Conservation (phyloP, 2,329 filamentous ascomycete genomes). For the Teratosphaeria pseudoeucalypti region DNA sequence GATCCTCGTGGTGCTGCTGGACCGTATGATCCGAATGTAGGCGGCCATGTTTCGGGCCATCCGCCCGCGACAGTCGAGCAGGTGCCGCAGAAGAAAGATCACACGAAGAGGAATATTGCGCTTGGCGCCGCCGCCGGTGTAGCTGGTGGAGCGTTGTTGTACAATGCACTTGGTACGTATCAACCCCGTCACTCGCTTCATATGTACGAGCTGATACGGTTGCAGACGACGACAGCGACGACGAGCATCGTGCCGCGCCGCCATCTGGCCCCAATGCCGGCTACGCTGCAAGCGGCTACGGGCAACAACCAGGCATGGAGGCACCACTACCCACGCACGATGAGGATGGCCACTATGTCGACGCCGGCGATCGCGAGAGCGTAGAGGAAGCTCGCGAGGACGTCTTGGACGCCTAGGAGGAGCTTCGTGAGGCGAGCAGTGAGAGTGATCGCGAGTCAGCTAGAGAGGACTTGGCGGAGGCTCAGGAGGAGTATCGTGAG, state of each 20-base stretch:
- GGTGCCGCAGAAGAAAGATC: slow-evolving; percentile 25
- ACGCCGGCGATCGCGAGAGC: slow-evolving; percentile 22
- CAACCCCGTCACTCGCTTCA: background rate
- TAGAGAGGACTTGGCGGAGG: slow-evolving; percentile 35
- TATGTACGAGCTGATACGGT: slow-evolving; percentile 7
- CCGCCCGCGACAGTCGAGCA: slow-evolving; percentile 15
- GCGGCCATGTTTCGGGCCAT: slow-evolving; percentile 7
- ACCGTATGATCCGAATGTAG: slow-evolving; percentile 10
- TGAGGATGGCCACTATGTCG: slow-evolving; percentile 9
- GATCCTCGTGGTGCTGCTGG: slow-evolving; percentile 2
- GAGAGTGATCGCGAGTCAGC: slow-evolving; percentile 43
- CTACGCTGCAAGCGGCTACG: background rate
- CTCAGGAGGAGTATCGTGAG: slow-evolving; percentile 42
- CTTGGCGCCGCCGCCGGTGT: slow-evolving; percentile 48
- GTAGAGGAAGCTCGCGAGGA: slow-evolving; percentile 34
- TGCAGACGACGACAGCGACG: slow-evolving; percentile 24
- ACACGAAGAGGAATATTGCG: slow-evolving; percentile 38
- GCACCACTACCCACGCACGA: slow-evolving; percentile 4
- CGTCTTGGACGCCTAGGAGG: slow-evolving; percentile 31
- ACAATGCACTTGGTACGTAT: slow-evolving; percentile 45
- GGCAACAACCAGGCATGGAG: background rate
- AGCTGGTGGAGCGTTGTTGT: slow-evolving; percentile 48
- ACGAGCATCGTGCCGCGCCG: slow-evolving; percentile 16
- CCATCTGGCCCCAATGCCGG: background rate
- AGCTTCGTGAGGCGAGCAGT: slow-evolving; percentile 26